Evolutionary conservation across 129 eudicot genomes (phyloP).

Genomic region (Calendula officinalis): DNA sequence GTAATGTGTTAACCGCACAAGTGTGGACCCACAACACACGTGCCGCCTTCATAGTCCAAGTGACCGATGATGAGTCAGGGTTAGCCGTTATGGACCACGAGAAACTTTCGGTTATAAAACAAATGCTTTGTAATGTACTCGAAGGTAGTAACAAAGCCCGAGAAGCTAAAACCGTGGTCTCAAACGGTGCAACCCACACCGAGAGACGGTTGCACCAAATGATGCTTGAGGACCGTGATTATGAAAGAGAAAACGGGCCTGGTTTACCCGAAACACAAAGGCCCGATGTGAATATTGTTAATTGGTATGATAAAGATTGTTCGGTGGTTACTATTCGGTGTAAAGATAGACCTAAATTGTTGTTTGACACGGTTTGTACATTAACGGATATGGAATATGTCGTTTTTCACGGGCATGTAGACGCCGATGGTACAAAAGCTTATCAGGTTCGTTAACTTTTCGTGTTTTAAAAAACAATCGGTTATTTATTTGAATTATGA

Average conservation of each 20-base stretch:
- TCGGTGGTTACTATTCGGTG: background rate
- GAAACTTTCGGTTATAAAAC: background rate
- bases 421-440: background rate
- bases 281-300: background rate
- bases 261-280: background rate
- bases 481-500: background rate
- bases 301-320: background rate
- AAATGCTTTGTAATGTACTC: background rate
- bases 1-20: background rate
- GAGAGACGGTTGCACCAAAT: background rate
- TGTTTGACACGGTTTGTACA: background rate
- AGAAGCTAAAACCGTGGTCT: background rate
- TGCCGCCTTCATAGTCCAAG: background rate
- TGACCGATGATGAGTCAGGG: background rate
- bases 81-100: background rate
- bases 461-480: background rate
- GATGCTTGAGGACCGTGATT: background rate
- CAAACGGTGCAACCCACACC: background rate
- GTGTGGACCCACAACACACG: conserved; percentile 9
- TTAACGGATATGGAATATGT: background rate
- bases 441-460: background rate
- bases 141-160: background rate
- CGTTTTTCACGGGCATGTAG: background rate
- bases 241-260: background rate
- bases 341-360: background rate